Evolutionary conservation across 2,329 filamentous ascomycete genomes (phyloP), one percentile per base, ranked within the genome.

Genomic region (Alternaria arbusti): DNA sequence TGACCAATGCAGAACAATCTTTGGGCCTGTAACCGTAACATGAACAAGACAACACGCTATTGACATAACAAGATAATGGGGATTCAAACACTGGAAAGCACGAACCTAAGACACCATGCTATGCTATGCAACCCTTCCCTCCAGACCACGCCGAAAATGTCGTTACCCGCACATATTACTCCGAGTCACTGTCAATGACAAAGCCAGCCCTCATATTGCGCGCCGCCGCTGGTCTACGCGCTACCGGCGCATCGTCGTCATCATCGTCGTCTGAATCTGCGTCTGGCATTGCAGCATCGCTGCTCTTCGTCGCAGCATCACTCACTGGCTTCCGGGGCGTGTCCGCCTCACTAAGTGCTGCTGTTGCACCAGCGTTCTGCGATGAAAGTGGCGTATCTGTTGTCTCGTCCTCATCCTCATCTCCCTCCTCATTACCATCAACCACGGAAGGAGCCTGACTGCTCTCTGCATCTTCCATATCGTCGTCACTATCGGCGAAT

Each of bases 131-230:
- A 17, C 15, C 3, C 12, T 25, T 25, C 5, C 28, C 36, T 6
- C 3, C 1, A 36, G 2, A 40, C 3, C 1, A 36, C n/a, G 2
- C 30, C 26, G 10, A 28, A 1, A 5, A 6, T 12, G 15, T 28
- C n/a, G 1, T 30, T 5, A 17, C 2, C 10, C 4, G 12, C 3
- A 12, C 3, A 1, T 5, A 6, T 71, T 71, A 81, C 61, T 81
- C 79, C 25, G 79, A 81, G 70, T 84, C 82, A 59, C 82, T 82
- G 50, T 82, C 81, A 70, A 84, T 71, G 43, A 84, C 70, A 63
- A 84, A 83, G 0, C 80, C 82, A 40, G 79, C 82, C 55, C 82
- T 74, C 45, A 74, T 75, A 51, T 71, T 79, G 28, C 82, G 77
- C 43, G 77, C 77, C 15, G 71, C 70, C 12, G 70, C 70, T 13